These are phyloP conservation scores for Phytomonas francai DNA, from an alignment of 208 protist genomes.

Conservation along the genomic window DNA sequence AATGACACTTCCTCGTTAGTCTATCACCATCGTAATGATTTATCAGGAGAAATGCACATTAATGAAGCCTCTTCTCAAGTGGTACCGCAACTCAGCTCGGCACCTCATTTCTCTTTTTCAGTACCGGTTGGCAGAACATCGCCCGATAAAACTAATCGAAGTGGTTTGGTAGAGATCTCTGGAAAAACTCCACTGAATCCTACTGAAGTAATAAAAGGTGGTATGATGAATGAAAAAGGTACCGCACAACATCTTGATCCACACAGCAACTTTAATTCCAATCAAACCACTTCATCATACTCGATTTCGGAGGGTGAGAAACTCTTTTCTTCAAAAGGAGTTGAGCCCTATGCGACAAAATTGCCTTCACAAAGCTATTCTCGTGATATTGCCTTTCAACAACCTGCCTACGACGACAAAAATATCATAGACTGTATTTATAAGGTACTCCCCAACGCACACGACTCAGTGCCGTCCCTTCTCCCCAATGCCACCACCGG, in stretches of 20 bases:
- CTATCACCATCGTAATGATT: neutral
- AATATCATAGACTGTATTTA: neutral
- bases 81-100: neutral
- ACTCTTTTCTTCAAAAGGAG: neutral
- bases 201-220: neutral
- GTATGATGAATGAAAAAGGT: neutral
- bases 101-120: neutral
- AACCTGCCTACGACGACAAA: neutral
- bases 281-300: neutral
- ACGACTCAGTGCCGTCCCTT: neutral
- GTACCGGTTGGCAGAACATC: neutral
- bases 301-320: neutral
- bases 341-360: neutral
- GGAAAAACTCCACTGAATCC: neutral
- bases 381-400: neutral
- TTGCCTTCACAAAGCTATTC: neutral
- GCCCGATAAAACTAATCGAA: neutral
- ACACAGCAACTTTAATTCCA: neutral
- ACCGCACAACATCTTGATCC: neutral
- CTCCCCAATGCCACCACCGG: neutral
- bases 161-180: neutral
- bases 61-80: neutral
- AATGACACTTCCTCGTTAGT: neutral
- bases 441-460: neutral
- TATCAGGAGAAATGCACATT: neutral